These are phyloP conservation scores for Neodidymelliopsis sp. DNA, from an alignment of 2,329 filamentous ascomycete genomes.

Conservation along the genomic window DNA sequence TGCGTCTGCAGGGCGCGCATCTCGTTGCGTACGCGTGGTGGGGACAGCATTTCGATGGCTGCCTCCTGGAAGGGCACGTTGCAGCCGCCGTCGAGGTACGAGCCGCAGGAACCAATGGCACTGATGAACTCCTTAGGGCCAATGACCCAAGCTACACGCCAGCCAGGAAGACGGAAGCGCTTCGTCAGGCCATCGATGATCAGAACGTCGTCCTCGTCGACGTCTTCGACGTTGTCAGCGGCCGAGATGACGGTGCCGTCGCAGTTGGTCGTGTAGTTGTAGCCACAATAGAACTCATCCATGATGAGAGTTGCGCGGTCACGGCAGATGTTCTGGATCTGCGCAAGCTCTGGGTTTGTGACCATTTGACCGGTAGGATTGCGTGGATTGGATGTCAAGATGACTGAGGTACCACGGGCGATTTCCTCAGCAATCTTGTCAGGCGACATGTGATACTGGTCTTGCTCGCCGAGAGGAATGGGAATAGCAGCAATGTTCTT, in stretches of 20 bases:
- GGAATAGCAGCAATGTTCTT: slow-evolving; percentile 69
- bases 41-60: slow-evolving; percentile 91
- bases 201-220: slow-evolving; percentile 80
- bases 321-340: slow-evolving; percentile 93
- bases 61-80: slow-evolving; percentile 97
- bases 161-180: slow-evolving; percentile 93
- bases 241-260: slow-evolving; percentile 89
- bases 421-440: slow-evolving; percentile 94
- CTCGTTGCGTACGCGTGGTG: slow-evolving; percentile 77
- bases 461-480: slow-evolving; percentile 77
- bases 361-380: slow-evolving; percentile 94
- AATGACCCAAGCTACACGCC: slow-evolving; percentile 95
- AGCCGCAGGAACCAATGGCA: slow-evolving; percentile 90
- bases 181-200: slow-evolving; percentile 97
- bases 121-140: slow-evolving; percentile 96
- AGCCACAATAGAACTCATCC: slow-evolving; percentile 91
- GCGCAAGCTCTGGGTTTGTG: slow-evolving; percentile 80
- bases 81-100: slow-evolving; percentile 92
- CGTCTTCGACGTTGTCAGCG: slow-evolving; percentile 88
- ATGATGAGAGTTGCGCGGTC: slow-evolving; percentile 90
- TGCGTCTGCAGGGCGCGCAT: slow-evolving; percentile 90
- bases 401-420: slow-evolving; percentile 77
- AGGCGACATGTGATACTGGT: slow-evolving; percentile 91
- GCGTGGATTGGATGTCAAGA: slow-evolving; percentile 92
- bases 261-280: slow-evolving; percentile 93